phyloP scores from a whole-genome alignment of 495 filamentous ascomycete species.

The Penicillium waksmanii region DNA sequence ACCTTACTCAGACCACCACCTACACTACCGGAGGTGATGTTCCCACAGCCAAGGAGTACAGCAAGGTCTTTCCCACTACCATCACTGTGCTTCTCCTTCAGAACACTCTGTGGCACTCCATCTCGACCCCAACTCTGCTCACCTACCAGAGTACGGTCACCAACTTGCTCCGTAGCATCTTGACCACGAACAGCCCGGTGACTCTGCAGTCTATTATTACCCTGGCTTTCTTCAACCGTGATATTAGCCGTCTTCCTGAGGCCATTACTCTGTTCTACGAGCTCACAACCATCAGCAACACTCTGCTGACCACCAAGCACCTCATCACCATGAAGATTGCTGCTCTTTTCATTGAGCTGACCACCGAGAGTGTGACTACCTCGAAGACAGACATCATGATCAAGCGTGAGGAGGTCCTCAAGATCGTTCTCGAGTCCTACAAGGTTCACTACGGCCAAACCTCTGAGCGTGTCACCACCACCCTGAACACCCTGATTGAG shows the following conservation, averaged over 20 bases:
- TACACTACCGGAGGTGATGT: slow-evolving; percentile 32
- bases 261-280: slow-evolving; percentile 27
- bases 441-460: slow-evolving; percentile 38
- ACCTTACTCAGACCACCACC: slow-evolving; percentile 30
- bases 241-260: slow-evolving; percentile 19
- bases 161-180: slow-evolving; percentile 30
- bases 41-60: slow-evolving; percentile 32
- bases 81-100: slow-evolving; percentile 32
- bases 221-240: slow-evolving; percentile 28
- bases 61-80: slow-evolving; percentile 32
- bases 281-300: slow-evolving; percentile 32
- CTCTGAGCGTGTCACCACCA: slow-evolving; percentile 35
- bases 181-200: slow-evolving; percentile 27
- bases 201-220: slow-evolving; percentile 35
- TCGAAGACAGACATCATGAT: slow-evolving; percentile 42
- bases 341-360: slow-evolving; percentile 36
- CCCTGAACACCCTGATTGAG: slow-evolving; percentile 33
- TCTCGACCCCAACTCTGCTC: slow-evolving; percentile 31
- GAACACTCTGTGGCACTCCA: slow-evolving; percentile 37
- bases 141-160: slow-evolving; percentile 32
- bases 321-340: slow-evolving; percentile 39
- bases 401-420: slow-evolving; percentile 34
- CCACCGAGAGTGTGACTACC: slow-evolving; percentile 29
- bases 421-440: slow-evolving; percentile 41
- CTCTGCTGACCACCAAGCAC: slow-evolving; percentile 31